Base-by-base conservation (phyloP, 176 grass and related monocot species). In the Eragrostis curvula region DNA sequence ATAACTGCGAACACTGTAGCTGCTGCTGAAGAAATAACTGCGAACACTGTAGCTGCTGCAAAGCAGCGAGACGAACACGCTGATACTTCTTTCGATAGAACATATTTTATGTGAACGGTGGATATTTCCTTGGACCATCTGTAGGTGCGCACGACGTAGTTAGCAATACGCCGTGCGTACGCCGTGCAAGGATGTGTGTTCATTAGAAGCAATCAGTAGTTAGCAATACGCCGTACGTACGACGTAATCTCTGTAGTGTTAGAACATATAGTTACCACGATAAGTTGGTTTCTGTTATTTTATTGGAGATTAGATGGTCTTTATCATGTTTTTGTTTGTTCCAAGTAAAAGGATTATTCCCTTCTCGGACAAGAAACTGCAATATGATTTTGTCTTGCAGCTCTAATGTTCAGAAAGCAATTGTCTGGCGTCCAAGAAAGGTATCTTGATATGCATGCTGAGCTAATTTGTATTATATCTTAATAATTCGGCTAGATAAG, bases 51-150 rank as follows among this genome's bases (percentile, higher is more conserved):
- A n/a, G n/a, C n/a, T n/a, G n/a, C n/a, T n/a, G n/a, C n/a, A n/a
- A n/a, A n/a, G n/a, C n/a, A n/a, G n/a, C n/a, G n/a, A n/a, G n/a
- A n/a, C n/a, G n/a, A n/a, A n/a, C n/a, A n/a, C n/a, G n/a, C n/a
- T n/a, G n/a, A n/a, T n/a, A n/a, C n/a, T n/a, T 77, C 74, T 5
- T 74, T n/a, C n/a, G 7, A 51, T 50, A 20, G 21, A 75, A n/a
- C 3, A 56, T 8, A 57, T 13, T 10, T 17, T 66, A 55, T 49
- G 21, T 52, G 30, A 68, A 49, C 2, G 66, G 66, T 68, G 17
- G 39, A 44, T 80, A 25, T 41, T 80, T 80, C 50, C 21, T 56
- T 80, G 63, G 78, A 68, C 21, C 63, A 65, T 64, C 58, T 61
- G 59, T 8, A 39, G 62, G 20, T 24, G 41, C 3, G n/a, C n/a